Percentiles rank a stretch among this genome's conserved stretches.
phyloP scores from a whole-genome alignment of 2,329 filamentous ascomycete species.

The Apiospora arundinis region DNA sequence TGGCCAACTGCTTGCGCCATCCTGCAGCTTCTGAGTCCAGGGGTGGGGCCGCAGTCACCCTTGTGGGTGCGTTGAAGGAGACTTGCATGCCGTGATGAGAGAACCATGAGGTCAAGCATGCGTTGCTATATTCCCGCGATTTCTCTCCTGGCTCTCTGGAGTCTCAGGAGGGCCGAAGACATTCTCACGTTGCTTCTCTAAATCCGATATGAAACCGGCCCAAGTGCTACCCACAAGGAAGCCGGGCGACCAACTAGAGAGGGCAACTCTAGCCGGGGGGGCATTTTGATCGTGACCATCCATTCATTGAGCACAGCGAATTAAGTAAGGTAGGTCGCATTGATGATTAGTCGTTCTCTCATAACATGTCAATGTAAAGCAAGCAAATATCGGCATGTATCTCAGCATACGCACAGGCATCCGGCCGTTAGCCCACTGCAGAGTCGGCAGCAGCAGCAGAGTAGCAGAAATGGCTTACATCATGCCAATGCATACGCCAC shows the following conservation, averaged over 20 bases:
- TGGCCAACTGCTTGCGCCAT: background rate
- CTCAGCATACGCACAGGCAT: background rate
- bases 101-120: background rate
- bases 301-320: no score
- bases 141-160: background rate
- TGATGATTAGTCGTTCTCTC: background rate
- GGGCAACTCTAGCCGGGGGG: background rate
- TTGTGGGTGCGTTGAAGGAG: background rate
- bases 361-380: background rate
- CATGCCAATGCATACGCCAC: conserved; percentile 1
- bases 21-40: background rate
- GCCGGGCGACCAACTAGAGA: background rate
- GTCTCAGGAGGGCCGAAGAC: background rate
- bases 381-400: background rate
- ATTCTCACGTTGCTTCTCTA: no score
- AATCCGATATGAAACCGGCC: background rate
- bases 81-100: background rate
- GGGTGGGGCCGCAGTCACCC: background rate
- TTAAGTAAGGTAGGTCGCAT: no score
- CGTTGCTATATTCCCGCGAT: background rate
- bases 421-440: background rate
- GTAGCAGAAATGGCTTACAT: conserved; percentile 3
- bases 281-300: background rate
- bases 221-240: background rate
- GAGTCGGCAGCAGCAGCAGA: background rate